Base-by-base conservation (phyloP, 192 early-diverging fungal genomes). In the Entomortierella lignicola region DNA sequence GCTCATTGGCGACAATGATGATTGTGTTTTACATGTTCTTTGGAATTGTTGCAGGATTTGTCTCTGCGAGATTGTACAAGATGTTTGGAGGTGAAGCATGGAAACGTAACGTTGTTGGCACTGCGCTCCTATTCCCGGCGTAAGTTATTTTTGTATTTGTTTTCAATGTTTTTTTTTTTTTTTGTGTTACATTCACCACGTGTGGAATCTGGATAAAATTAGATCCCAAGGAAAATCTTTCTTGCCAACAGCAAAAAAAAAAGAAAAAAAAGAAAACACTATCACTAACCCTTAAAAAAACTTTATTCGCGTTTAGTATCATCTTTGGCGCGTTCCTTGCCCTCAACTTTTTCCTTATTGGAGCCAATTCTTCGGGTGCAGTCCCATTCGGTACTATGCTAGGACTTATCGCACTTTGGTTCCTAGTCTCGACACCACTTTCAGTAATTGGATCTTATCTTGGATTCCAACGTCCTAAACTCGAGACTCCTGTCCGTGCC, bases 1-100 rank as follows among this genome's bases (percentile, higher is more conserved):
- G 97, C n/a, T 94, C 97, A 1, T 83, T 99, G 52, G 88, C 90
- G 8, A 97, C 96, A 0, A 93, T 95, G 30, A 97, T 97, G 92
- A 86, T 99, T 56, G 83, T 96, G 47, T 94, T 97, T 67, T 98
- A 94, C 79, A 93, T 99, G 68, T 51, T 93, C 42, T 99, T 94
- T 84, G 93, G 91, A 8, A 88, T 89, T 41, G 86, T 94, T 51
- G 92, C 96, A n/a, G 97, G 97, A 15, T 98, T 92, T 75, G 85
- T 92, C 50, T 95, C 96, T 8, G 93, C 96, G 3, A 88, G 96
- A 51, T 56, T 92, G 31, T 99, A 98, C 83, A 97, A 97, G 77
- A 94, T 96, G 90, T 93, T 94, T 81, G 93, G 92, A 12, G 97
- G 97, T 23, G 91, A 93, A 48, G 81, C 88, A n/a, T 95, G 95